Evolutionary conservation across 2,329 filamentous ascomycete genomes (phyloP), one percentile per base, ranked within the genome.

Genomic region (Penicillium sp.): DNA sequence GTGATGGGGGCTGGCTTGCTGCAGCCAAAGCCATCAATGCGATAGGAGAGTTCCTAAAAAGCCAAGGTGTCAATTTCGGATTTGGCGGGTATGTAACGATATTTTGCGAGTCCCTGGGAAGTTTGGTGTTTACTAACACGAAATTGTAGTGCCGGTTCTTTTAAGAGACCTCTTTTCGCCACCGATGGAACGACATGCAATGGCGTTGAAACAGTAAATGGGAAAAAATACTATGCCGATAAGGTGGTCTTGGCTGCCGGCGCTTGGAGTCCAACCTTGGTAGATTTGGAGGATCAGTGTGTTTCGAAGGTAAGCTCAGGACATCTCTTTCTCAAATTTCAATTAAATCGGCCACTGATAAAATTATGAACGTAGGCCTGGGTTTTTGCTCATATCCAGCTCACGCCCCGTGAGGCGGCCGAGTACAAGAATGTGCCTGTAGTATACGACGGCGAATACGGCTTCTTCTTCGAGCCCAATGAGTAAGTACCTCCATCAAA

Each of bases 1-100:
- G 61, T 4, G 74, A 78, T 46, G 76, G 76, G 22, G 76, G 76
- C 41, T 79, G 76, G 76, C 64, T 78, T 14, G 75, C 76, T 20
- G 76, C 76, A 18, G 73, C 70, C 5, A 76, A 77, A 57, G 76
- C 75, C 16, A 77, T 77, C 61, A 72, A 76, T 46, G 74, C 75
- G 1, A 75, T 79, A 16, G 75, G 76, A 10, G 61, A 70, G 25
- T 66, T 69, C 13, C 60, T 76, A 11, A 65, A 64, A 47, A 56
- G 64, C 0, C 60, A 69, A 38, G 74, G 75, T 0, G 74, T 78
- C 8, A 69, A 69, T 2, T 76, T 77, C 54, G 69, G 69, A 1
- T 76, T 76, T 51, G 74, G 73, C 46, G 59, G 58, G 69, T 69
- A 48, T 9, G 54, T 50, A 18, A 44, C 1, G 22, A 14, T 5